Evolutionary conservation across 768 basidiomycete genomes (phyloP).

Genomic region (Floccularia luteovirens): DNA sequence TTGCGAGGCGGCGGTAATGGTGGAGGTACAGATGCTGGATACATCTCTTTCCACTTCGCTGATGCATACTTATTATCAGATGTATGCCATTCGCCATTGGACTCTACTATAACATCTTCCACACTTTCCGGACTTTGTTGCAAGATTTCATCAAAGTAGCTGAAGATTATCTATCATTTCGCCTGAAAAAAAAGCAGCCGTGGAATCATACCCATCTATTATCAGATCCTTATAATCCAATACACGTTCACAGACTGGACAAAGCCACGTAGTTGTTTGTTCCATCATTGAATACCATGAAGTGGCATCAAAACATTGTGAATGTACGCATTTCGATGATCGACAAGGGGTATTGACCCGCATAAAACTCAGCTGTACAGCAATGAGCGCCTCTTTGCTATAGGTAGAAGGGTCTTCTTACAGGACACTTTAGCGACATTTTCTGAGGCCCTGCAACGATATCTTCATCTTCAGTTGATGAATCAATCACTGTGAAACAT

Average conservation of each 20-base stretch:
- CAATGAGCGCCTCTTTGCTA: slow-evolving; percentile 11
- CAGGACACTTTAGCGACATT: slow-evolving; percentile 92
- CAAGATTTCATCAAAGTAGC: slow-evolving; percentile 86
- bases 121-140: slow-evolving; percentile 67
- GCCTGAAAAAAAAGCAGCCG: not conserved
- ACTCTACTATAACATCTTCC: slow-evolving; percentile 91
- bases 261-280: slow-evolving; percentile 92
- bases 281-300: slow-evolving; percentile 96
- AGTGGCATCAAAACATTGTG: slow-evolving; percentile 92
- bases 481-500: slow-evolving; percentile 42
- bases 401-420: slow-evolving; percentile 20
- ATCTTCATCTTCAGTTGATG: slow-evolving; percentile 73
- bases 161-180: slow-evolving; percentile 17
- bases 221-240: slow-evolving; percentile 78
- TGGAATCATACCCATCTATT: slow-evolving; percentile 76
- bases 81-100: slow-evolving; percentile 95
- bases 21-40: slow-evolving; percentile 26
- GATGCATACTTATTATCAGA: slow-evolving; percentile 82
- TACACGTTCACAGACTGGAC: slow-evolving; percentile 85
- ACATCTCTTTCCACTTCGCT: slow-evolving; percentile 53
- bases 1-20: slow-evolving; percentile 24
- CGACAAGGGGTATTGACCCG: slow-evolving; percentile 82
- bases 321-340: slow-evolving; percentile 80
- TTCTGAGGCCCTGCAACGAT: slow-evolving; percentile 86
- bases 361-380: slow-evolving; percentile 67